Evolutionary conservation across 768 basidiomycete species (phyloP).

Genomic region (Kwoniella shandongensis): DNA sequence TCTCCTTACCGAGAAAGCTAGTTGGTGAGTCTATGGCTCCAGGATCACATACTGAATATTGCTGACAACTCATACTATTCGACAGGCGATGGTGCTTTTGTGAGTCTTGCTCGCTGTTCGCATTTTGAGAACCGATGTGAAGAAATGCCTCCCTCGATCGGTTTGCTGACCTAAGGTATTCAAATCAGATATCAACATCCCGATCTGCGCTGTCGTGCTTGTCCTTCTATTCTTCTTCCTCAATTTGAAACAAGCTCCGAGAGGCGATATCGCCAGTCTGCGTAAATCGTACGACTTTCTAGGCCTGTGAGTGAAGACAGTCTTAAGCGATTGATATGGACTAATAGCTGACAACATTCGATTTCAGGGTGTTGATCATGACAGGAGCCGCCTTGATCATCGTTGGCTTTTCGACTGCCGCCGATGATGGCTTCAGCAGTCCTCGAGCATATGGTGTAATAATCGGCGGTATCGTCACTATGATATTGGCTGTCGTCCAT

Average conservation of each 20-base stretch:
- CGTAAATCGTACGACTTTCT: conserved; percentile 54
- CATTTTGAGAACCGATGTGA: not conserved
- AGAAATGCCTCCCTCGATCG: not conserved
- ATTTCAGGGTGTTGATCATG: conserved; percentile 44
- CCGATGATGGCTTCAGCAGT: conserved; percentile 47
- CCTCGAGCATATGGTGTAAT: conserved; percentile 51
- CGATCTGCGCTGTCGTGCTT: conserved; percentile 50
- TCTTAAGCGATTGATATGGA: not conserved
- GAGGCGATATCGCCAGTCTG: conserved; percentile 35
- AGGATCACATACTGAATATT: not conserved
- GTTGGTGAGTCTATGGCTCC: conserved; percentile 27
- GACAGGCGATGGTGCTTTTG: conserved; percentile 50
- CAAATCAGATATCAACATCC: conserved; percentile 53
- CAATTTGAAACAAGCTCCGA: conserved; percentile 48
- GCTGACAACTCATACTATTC: not conserved
- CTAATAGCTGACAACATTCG: not conserved
- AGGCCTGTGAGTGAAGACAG: conserved; percentile 45
- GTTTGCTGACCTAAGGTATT: not conserved
- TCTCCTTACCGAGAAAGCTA: conserved; percentile 24
- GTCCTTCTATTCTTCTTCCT: conserved; percentile 52
- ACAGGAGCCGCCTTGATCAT: conserved; percentile 49
- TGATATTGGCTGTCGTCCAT: conserved; percentile 17
- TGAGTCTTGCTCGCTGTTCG: conserved; percentile 4
- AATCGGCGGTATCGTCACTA: conserved; percentile 37
- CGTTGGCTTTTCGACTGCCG: conserved; percentile 51